Base-by-base conservation (phyloP, 2,329 filamentous ascomycete genomes). In the Ophiostoma ips region DNA sequence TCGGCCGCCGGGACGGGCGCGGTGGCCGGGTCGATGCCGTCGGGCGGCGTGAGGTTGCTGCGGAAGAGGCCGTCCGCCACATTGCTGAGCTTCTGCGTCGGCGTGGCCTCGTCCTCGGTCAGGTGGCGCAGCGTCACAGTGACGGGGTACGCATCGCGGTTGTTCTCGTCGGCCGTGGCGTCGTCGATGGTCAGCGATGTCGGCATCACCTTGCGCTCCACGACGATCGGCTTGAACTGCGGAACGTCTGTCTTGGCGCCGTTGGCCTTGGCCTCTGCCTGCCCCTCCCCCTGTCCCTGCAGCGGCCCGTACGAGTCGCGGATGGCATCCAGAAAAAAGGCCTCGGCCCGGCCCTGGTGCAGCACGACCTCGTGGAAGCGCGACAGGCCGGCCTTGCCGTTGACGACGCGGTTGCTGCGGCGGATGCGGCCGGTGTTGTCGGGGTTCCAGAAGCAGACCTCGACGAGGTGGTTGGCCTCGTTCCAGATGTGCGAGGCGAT, bases 331-430 rank as follows among this genome's bases (percentile, higher is more conserved):
- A 59, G 34, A 53, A 84, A 79, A 60, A 81, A 82, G 1, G 72
- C 68, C 59, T 87, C 83, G 53, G 86, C 77, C 1, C 81, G 74
- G 3, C 81, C 83, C 63, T 87, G 83, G 56, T 85, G 82, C 36
- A 88, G 62, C 4, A 84, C 77, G 3, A 79, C 73, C 59, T 86
- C 75, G 50, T 77, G 75, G 55, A 83, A 84, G 5, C 73, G 71
- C 19, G 72, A 80, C 46, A 83, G 67, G 0, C 76, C 78, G 0
- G 72, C 70, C 43, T 76, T 75, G 0, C 75, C 81, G 61, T 85
- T 80, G 0, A 75, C 71, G 16, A 82, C 77, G 37, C 77, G 71
- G 46, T 77, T 79, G 28, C 69, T 76, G 37, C 80, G 71, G 43
- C 66, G 66, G 49, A 87, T 71, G 0, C 66, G 60, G 1, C 79